Evolutionary conservation across 176 grass and related monocot species (phyloP).

Genomic region (Rhynchospora pubera): DNA sequence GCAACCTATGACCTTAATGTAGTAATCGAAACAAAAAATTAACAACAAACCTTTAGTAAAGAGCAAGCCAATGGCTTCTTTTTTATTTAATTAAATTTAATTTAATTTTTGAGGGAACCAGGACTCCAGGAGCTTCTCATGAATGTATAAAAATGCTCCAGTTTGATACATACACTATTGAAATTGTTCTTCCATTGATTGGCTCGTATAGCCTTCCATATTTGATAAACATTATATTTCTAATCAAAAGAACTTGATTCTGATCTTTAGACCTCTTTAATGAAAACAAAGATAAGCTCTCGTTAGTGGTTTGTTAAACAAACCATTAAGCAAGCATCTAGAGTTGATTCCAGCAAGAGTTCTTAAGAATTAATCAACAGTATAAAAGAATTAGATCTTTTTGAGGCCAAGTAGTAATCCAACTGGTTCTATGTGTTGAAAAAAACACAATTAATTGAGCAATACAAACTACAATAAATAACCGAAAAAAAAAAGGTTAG

Average conservation of each 20-base stretch:
- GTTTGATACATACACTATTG: background rate
- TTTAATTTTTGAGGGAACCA: too few relatives aligned
- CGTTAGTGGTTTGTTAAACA: slow-evolving; percentile 15
- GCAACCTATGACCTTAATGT: slow-evolving; percentile 6
- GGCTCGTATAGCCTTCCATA: background rate
- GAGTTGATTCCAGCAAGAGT: background rate
- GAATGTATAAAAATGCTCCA: background rate
- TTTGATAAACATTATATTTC: slow-evolving; percentile 7
- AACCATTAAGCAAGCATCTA: slow-evolving; percentile 7
- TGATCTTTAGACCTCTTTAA: slow-evolving; percentile 14
- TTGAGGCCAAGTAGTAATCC: background rate
- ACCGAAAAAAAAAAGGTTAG: background rate
- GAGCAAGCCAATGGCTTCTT: background rate
- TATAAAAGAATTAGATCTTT: background rate
- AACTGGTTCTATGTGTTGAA: background rate
- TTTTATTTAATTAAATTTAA: too few relatives aligned
- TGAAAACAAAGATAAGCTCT: background rate
- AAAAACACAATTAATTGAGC: background rate
- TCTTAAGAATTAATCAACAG: background rate
- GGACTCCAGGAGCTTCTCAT: too few relatives aligned
- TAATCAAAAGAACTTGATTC: slow-evolving; percentile 26
- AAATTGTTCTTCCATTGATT: background rate
- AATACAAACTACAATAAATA: background rate
- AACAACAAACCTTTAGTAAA: slow-evolving; percentile 5
- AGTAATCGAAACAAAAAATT: background rate